phyloP scores from a whole-genome alignment of 1,139 yeast genomes.

The Spencermartinsiella ligniputridi region DNA sequence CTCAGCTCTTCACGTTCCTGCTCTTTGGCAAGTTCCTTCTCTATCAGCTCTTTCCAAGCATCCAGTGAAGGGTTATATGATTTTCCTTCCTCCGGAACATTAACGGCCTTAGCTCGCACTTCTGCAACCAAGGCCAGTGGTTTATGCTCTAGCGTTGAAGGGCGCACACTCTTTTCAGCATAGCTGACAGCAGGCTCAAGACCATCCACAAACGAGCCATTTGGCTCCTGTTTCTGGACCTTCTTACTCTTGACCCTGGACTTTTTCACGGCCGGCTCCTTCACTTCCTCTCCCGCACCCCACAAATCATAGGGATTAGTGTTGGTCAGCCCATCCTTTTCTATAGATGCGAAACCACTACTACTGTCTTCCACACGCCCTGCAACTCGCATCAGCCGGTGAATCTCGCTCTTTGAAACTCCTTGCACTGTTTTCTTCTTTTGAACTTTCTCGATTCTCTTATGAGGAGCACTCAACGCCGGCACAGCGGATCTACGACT shows the following conservation, averaged over 20 bases:
- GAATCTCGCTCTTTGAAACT: slow-evolving; percentile 62
- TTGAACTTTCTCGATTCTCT: slow-evolving; percentile 37
- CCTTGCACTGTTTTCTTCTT: slow-evolving; percentile 50
- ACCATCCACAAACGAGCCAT: slow-evolving; percentile 15
- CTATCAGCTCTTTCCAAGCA: slow-evolving; percentile 73
- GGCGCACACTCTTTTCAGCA: slow-evolving; percentile 18
- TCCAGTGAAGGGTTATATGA: slow-evolving; percentile 89
- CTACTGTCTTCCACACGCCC: slow-evolving; percentile 61
- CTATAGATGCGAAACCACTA: slow-evolving; percentile 45
- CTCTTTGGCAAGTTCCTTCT: slow-evolving; percentile 63
- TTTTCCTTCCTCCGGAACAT: slow-evolving; percentile 74
- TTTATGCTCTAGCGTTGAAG: slow-evolving; percentile 46
- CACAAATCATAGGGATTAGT: slow-evolving; percentile 61
- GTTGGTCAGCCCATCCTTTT: slow-evolving; percentile 58
- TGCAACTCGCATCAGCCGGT: slow-evolving; percentile 68
- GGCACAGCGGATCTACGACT: slow-evolving; percentile 75
- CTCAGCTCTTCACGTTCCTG: slow-evolving; percentile 63
- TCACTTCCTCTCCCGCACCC: slow-evolving; percentile 39
- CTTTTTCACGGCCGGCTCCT: slow-evolving; percentile 14
- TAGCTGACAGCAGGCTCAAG: slow-evolving; percentile 17
- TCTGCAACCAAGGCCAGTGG: slow-evolving; percentile 46
- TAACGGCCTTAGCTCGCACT: slow-evolving; percentile 37
- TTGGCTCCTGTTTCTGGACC: background rate
- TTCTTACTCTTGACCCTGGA: slow-evolving; percentile 2
- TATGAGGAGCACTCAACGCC: slow-evolving; percentile 46